A percentile compares a stretch with the other conserved stretches of the same genome.
These are phyloP conservation scores for Fusarium sacchari DNA, from an alignment of 2,329 filamentous ascomycete genomes.

Conservation along the genomic window DNA sequence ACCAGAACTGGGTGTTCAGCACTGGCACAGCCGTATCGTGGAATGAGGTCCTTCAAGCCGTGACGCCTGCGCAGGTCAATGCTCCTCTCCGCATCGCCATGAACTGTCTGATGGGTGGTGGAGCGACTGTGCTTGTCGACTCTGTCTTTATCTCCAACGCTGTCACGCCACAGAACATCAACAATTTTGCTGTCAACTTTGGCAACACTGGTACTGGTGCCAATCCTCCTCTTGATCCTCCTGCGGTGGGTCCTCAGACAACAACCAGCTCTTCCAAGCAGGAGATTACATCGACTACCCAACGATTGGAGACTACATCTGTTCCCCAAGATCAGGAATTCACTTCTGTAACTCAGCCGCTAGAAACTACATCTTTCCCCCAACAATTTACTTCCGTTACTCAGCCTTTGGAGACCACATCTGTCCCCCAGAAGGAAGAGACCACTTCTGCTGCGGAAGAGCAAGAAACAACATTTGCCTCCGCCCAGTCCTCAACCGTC, in stretches of 20 bases:
- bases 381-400: too few relatives aligned
- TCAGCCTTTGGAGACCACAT: not conserved
- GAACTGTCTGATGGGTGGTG: not conserved
- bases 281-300: not conserved
- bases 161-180: not conserved
- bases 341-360: not conserved
- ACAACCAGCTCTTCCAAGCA: not conserved
- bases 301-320: not conserved
- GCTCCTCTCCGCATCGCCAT: not conserved
- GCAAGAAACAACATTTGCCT: not conserved
- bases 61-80: not conserved
- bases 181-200: conserved; percentile 3
- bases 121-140: conserved; percentile 5
- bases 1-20: not conserved
- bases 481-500: not conserved
- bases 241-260: not conserved
- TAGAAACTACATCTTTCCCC: not conserved
- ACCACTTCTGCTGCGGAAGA: not conserved
- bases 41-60: not conserved
- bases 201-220: not conserved
- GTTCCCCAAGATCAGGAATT: not conserved
- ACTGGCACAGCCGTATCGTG: not conserved
- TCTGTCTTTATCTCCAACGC: conserved; percentile 6
- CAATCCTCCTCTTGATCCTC: conserved; percentile 2
- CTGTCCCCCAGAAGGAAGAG: not conserved